Base-by-base conservation (phyloP, 352 stramenopile species). In the Pythium inflatum region DNA sequence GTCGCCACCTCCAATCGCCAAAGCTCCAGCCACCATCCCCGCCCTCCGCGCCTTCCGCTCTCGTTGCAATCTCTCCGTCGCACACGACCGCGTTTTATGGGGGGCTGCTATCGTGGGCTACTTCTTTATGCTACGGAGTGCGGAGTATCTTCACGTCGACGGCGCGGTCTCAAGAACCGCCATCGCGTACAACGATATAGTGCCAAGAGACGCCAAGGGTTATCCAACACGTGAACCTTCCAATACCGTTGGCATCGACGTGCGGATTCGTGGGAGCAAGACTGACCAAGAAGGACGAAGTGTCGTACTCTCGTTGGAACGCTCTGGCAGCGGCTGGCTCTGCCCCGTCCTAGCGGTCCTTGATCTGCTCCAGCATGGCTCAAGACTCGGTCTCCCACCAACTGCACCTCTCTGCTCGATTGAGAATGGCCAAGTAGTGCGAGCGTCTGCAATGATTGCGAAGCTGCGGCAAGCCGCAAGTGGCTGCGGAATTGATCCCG, bases 21-120 rank as follows among this genome's bases (percentile, higher is more conserved):
- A 68, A 22, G 61, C 63, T 20, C 64, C 73, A 18, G 56, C 71
- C 62, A 74, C 67, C 25, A 43, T 74, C 14, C 3, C 62, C 7
- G 51, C 73, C 9, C 56, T 80, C 2, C 70, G 48, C 13, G 25
- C n/a, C 5, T 38, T 79, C 20, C 68, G 73, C 14, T 0, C n/a
- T 0, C 16, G 11, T 7, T 64, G 66, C 62, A 28, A 79, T 48
- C 69, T 80, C 66, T 45, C 31, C 11, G 31, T 14, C 25, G 9
- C 54, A 46, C 70, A 74, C 70, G 73, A 80, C 50, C 73, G 70
- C 58, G 59, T 77, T 62, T 45, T 78, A 11, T 78, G 64, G 68
- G 73, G 76, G 64, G 63, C 54, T 70, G 25, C 63, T 28, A 1
- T 65, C 53, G 12, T 70, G 63, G 54, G 63, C 53, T 70, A 25